These are phyloP conservation scores for Tillandsia fasciculata DNA, from an alignment of 176 grass and related monocot genomes.

Conservation along the genomic window DNA sequence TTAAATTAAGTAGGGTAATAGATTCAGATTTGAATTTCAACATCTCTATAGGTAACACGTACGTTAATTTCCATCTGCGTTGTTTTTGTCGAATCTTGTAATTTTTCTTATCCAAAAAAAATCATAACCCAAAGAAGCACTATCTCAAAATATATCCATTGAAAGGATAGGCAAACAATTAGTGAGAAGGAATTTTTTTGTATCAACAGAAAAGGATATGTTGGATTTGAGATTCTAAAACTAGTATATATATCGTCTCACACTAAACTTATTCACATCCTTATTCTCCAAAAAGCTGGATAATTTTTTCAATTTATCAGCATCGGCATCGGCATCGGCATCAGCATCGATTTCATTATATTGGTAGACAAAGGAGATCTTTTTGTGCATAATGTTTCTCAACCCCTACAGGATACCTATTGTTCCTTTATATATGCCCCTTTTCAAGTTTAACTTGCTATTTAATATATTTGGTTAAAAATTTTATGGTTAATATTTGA, in stretches of 20 bases:
- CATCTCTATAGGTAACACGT: too few relatives aligned
- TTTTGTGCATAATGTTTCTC: too few relatives aligned
- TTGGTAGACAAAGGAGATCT: not conserved
- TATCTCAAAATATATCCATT: not conserved
- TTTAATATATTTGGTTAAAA: too few relatives aligned
- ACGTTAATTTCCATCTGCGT: too few relatives aligned
- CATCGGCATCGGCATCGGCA: too few relatives aligned
- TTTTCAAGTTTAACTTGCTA: too few relatives aligned
- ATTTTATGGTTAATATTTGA: too few relatives aligned
- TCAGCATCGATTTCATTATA: not conserved
- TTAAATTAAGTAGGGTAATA: too few relatives aligned
- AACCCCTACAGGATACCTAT: too few relatives aligned
- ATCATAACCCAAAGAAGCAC: not conserved
- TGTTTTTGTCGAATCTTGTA: too few relatives aligned
- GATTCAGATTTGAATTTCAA: too few relatives aligned
- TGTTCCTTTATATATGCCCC: too few relatives aligned
- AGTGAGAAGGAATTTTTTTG: not conserved
- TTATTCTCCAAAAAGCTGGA: not conserved
- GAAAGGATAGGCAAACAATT: not conserved
- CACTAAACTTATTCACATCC: not conserved
- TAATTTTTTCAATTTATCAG: not conserved
- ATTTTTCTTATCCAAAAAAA: not conserved
- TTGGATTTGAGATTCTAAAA: not conserved
- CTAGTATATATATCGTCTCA: not conserved
- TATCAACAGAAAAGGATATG: not conserved